Base-by-base conservation (phyloP, 352 stramenopile species). In the Pythium phragmiticola region DNA sequence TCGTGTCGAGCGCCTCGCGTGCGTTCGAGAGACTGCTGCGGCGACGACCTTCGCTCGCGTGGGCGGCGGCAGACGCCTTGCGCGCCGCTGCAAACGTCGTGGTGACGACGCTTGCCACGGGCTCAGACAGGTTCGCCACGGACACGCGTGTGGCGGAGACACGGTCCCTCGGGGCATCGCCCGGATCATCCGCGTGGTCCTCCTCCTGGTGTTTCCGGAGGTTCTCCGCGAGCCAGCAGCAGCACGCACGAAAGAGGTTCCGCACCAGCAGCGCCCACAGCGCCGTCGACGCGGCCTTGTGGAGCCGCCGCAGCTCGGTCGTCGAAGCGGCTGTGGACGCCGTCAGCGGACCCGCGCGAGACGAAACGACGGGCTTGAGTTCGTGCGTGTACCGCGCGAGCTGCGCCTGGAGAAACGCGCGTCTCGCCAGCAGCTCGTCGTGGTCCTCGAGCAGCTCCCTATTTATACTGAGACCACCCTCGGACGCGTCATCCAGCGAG, bases 141-240 rank as follows among this genome's bases (percentile, higher is more conserved):
- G 47, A 46, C 5, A 58, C 37, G 14, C 49, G 51, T 58, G n/a
- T 17, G 3, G 26, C 23, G 26, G n/a, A 23, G 43, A 39, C 7
- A 14, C 34, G 34, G 7, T 13, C 11, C 34, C 34, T 47, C 8
- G 33, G 6, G 34, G 14, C 28, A 30, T 33, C 17, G 23, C 23
- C 52, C 1, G 50, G 26, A 7, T 57, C 11, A 0, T 58, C 37
- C 26, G 45, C 41, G 8, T 51, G 9, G 16, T 36, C 19, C 14
- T 2, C 5, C 14, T 68, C 52, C 21, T 68, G 33, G 33, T 43
- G 6, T 17, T 21, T 53, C 1, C 43, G 16, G 14, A 68, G 36
- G 43, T 88, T 87, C 39, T 91, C 82, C 1, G 57, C 76, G 0
- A 91, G 65, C 78, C 78, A 91, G 54, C 73, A 91, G 59, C 73